Base-by-base conservation (phyloP, 108 stramenopile genomes). In the Skeletonema costatum region DNA sequence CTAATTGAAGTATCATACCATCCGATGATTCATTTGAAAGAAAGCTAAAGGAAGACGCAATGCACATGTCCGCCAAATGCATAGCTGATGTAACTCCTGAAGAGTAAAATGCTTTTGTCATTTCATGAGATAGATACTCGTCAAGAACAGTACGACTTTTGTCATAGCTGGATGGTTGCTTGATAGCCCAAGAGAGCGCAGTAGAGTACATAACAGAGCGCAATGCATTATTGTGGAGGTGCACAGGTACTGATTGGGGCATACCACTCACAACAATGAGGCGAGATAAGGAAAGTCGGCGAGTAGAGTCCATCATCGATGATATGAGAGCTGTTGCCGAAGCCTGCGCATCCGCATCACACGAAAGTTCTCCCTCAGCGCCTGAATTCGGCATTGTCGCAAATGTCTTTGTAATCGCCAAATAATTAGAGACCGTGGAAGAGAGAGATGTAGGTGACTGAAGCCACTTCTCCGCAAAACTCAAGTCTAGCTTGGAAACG, bases 131-230 rank as follows among this genome's bases (percentile, higher is more conserved):
- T 35, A 83, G 39, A 65, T 70, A 35, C 44, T 83, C 33, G 38
- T 83, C 82, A 11, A 83, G 73, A 33, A 74, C 56, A 21, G 82
- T 83, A 12, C 44, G 35, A 41, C 41, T n/a, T 38, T 39, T 39
- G 41, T 74, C 64, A 19, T 36, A 25, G 38, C 46, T 46, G 16
- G 82, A 77, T 17, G 72, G 8, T 48, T 77, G 82, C 66, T 83
- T 53, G 4, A 74, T 33, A 11, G 76, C 64, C 82, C 82, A 83
- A 29, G 72, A 67, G 8, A 83, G 68, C 31, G 82, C 82, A 39
- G 76, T 77, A 35, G 64, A 77, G 30, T 68, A 77, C 12, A 83
- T 68, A 39, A 61, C 56, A 10, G 50, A 71, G 21, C 82, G 71
- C 62, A 83, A 19, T 60, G 75, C 82, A 33, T 41, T 44, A 21